Base-by-base conservation (phyloP, 2,329 filamentous ascomycete species). In the Elsinoe necatrix region DNA sequence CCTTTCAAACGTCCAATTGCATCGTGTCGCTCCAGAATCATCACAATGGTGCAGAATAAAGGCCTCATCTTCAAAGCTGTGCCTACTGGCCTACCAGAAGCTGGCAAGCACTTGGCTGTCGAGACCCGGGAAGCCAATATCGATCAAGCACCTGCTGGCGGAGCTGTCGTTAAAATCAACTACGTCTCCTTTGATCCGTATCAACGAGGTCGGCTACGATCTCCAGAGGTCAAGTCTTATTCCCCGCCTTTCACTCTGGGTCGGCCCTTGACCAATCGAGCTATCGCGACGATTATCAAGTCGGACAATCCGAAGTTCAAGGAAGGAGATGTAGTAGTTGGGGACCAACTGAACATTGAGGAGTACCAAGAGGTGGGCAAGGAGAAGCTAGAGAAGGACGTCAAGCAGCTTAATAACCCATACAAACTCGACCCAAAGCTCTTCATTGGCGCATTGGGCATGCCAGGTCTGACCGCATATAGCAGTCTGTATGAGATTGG, bases 171-270 rank as follows among this genome's bases (percentile, higher is more conserved):
- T 61, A 81, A 89, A 73, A 80, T 86, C 63, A 79, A 85, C 65
- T 89, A 86, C 70, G 77, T 83, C 61, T 91, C 87, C 39, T 86
- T 86, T 73, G 89, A 95, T 71, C 89, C 89, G 1, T 95, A 95
- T 75, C 82, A 87, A 76, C 86, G 90, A 57, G 86, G 86, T 59
- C 81, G 82, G 63, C 91, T 95, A 86, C 84, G 88, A 48, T 71
- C 77, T 48, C 67, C 86, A 5, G 69, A 75, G 34, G 65, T 73
- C 67, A 82, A 86, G 72, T 89, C 86, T 8, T 93, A 90, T 75
- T 69, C 76, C 20, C 75, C 84, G 1, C 71, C 85, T 1, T 89
- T 83, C 66, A 68, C 76, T 14, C 69, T 87, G 47, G 77, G 78
- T 67, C 71, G 80, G 63, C 81, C 87, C 61, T 80, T 95, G 61